phyloP scores from a whole-genome alignment of 192 early-diverging fungal species.

The Mortierella antarctica region DNA sequence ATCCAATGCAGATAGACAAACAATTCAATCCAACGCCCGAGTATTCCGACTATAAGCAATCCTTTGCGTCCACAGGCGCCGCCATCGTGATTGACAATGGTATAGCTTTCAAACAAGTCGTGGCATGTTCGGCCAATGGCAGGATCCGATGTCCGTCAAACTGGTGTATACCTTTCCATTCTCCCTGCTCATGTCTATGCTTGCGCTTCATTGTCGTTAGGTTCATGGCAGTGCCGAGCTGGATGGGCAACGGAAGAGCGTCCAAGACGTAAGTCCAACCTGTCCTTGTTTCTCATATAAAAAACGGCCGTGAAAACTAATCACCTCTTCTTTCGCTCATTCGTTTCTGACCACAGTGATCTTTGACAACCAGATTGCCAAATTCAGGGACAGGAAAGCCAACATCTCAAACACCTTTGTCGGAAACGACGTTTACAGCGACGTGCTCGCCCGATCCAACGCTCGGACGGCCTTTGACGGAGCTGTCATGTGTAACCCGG shows the following conservation, averaged over 20 bases:
- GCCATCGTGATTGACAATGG: constrained; percentile 58
- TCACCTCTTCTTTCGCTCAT: not conserved
- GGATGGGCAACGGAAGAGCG: constrained; percentile 80
- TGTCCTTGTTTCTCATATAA: not conserved
- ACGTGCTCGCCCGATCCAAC: constrained; percentile 62
- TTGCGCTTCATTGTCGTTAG: constrained; percentile 25
- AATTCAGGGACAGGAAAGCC: constrained; percentile 68
- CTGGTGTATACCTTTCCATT: not conserved
- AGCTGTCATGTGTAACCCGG: constrained; percentile 76
- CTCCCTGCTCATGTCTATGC: not conserved
- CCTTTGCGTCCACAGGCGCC: constrained; percentile 33
- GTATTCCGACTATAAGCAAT: constrained; percentile 46
- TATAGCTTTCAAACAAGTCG: constrained; percentile 8
- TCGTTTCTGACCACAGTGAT: constrained; percentile 58
- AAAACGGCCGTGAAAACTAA: not conserved
- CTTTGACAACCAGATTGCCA: constrained; percentile 78
- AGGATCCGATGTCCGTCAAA: not conserved
- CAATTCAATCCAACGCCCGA: constrained; percentile 41
- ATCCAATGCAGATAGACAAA: constrained; percentile 45
- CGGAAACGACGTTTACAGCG: constrained; percentile 75
- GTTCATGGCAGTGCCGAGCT: constrained; percentile 80
- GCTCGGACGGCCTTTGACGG: constrained; percentile 74
- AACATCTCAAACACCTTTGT: constrained; percentile 61
- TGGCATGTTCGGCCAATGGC: not conserved
- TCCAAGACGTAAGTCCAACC: constrained; percentile 63